Evolutionary conservation across 2,329 filamentous ascomycete genomes (phyloP).

Genomic region (Aspergillus sp.): DNA sequence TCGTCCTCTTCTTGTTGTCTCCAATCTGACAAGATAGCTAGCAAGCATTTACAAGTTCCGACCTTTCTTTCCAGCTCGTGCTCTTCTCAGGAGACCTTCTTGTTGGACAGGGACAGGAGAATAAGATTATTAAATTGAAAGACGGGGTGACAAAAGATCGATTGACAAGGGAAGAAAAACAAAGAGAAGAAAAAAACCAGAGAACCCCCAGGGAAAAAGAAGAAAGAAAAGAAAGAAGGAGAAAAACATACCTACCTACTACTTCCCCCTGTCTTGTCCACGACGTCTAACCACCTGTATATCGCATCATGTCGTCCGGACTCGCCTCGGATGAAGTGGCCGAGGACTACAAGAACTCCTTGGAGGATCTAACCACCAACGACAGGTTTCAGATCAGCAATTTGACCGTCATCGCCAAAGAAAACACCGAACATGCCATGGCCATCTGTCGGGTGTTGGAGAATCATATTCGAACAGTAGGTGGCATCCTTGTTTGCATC

Average conservation of each 20-base stretch:
- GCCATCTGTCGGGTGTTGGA: constrained; percentile 88
- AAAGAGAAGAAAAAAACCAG: constrained; percentile 8
- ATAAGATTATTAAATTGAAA: constrained; percentile 16
- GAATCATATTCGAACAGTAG: constrained; percentile 92
- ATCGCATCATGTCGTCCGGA: constrained; percentile 61
- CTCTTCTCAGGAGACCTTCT: constrained; percentile 26
- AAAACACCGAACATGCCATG: constrained; percentile 93
- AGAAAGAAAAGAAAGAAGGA: constrained; percentile 13
- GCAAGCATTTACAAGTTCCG: constrained; percentile 46
- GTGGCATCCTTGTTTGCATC: constrained; percentile 37
- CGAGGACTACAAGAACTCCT: constrained; percentile 87
- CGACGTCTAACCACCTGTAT: constrained; percentile 13
- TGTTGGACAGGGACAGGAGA: constrained; percentile 23
- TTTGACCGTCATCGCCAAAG: constrained; percentile 93
- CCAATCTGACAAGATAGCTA: constrained; percentile 44
- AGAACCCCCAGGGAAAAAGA: constrained; percentile 12
- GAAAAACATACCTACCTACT: constrained; percentile 8
- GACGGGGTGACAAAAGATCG: constrained; percentile 2
- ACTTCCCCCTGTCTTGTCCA: not conserved
- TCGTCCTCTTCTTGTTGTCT: constrained; percentile 36
- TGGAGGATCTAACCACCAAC: constrained; percentile 89
- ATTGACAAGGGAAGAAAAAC: constrained; percentile 10
- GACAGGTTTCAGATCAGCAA: constrained; percentile 96
- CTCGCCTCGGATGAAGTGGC: constrained; percentile 77
- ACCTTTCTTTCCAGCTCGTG: constrained; percentile 37